Evolutionary conservation across 306 rosid genomes (phyloP).

Genomic region (Pyrus bretschneideri): DNA sequence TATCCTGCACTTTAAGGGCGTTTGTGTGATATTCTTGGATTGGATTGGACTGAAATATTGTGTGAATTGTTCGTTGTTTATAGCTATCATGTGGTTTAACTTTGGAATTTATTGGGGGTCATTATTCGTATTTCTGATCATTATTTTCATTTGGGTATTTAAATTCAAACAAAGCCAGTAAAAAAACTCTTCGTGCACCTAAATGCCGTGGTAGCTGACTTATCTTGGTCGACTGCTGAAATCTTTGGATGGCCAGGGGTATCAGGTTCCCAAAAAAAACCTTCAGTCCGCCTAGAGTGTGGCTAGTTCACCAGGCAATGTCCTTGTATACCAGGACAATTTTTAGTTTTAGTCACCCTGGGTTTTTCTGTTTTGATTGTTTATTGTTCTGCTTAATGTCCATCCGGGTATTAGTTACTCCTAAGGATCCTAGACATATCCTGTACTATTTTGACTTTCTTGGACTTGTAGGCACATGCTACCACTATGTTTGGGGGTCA

Average conservation of each 20-base stretch:
- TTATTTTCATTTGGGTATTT: background rate
- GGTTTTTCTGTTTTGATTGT: background rate
- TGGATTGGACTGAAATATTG: background rate
- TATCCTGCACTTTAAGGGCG: background rate
- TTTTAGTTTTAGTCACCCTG: background rate
- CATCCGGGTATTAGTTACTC: background rate
- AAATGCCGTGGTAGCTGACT: background rate
- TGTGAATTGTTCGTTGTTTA: background rate
- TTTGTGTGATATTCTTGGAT: background rate
- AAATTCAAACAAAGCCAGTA: background rate
- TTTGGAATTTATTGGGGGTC: background rate
- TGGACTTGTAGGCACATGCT: background rate
- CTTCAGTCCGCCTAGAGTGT: background rate
- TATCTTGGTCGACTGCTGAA: background rate
- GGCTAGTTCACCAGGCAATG: background rate
- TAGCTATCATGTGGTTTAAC: background rate
- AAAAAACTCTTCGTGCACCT: background rate
- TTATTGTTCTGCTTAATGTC: background rate
- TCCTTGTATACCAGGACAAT: background rate
- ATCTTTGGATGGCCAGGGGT: background rate
- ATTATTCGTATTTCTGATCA: background rate
- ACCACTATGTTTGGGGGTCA: background rate
- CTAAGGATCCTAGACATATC: background rate
- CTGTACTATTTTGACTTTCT: background rate
- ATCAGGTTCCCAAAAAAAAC: background rate